These are phyloP conservation scores for Neoboletus magnificus DNA, from an alignment of 768 basidiomycete species.

Conservation along the genomic window DNA sequence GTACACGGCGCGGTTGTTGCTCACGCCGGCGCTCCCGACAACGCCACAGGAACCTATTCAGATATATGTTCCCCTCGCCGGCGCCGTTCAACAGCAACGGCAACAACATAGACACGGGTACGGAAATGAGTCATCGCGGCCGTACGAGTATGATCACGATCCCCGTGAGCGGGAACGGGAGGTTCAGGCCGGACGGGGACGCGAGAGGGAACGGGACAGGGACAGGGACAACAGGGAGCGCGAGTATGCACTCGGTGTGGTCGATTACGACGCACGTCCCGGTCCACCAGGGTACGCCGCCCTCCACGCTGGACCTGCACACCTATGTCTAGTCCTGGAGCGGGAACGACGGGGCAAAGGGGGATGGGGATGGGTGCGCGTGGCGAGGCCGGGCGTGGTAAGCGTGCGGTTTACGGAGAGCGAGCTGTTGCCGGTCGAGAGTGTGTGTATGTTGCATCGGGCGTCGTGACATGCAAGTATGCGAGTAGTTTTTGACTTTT, in stretches of 20 bases:
- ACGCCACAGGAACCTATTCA: slow-evolving; percentile 20
- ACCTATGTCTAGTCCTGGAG: slow-evolving; percentile 24
- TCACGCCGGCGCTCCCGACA: slow-evolving; percentile 16
- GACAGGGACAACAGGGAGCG: slow-evolving; percentile 8
- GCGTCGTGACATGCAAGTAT: too few relatives aligned
- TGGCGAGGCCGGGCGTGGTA: slow-evolving; percentile 19
- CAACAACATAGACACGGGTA: not conserved
- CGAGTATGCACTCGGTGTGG: slow-evolving; percentile 21
- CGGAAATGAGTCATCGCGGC: not conserved
- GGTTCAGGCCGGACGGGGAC: not conserved
- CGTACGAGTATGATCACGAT: slow-evolving; percentile 2
- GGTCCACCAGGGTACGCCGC: slow-evolving; percentile 22
- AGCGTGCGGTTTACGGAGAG: slow-evolving; percentile 23
- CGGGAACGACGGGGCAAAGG: slow-evolving; percentile 16
- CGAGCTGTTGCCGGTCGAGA: slow-evolving; percentile 19
- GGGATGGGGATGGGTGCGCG: slow-evolving; percentile 12
- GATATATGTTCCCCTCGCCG: slow-evolving; percentile 8
- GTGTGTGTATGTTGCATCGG: slow-evolving; percentile 21
- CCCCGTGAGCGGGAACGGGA: slow-evolving; percentile 2
- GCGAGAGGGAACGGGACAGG: not conserved
- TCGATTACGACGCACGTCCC: slow-evolving; percentile 21
- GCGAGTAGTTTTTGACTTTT: too few relatives aligned
- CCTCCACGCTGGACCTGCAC: slow-evolving; percentile 14
- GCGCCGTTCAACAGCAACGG: not conserved
- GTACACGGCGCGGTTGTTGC: slow-evolving; percentile 12